These are phyloP conservation scores for Malus hybrid DNA, from an alignment of 331 rosid genomes.

Conservation along the genomic window DNA sequence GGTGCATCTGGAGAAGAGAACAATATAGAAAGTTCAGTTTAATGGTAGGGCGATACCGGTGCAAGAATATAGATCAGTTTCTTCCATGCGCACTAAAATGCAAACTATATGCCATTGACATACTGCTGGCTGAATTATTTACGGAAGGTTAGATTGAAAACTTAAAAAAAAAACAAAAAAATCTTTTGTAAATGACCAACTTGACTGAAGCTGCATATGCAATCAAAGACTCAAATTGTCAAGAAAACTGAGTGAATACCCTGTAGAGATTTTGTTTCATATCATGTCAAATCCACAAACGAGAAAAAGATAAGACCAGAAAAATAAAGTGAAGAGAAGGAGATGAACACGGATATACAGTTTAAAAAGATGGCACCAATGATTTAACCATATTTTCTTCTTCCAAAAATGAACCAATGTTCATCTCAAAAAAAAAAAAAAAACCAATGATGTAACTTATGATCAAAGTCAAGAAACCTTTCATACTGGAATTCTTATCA, in stretches of 20 bases:
- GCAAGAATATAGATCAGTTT: background rate
- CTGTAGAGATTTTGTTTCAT: background rate
- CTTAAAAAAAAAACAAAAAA: no score
- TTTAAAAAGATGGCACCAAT: background rate
- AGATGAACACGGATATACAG: background rate
- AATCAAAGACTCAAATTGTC: background rate
- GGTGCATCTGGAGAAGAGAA: constrained; percentile 53
- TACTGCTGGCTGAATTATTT: background rate
- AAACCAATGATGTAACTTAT: background rate
- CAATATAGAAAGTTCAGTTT: constrained; percentile 14
- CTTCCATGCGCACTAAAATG: background rate
- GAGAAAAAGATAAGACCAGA: background rate
- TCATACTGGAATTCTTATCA: background rate
- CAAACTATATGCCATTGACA: background rate
- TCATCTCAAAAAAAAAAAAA: background rate
- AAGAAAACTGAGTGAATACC: background rate
- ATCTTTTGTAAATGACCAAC: background rate
- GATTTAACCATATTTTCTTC: background rate
- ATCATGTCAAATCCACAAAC: background rate
- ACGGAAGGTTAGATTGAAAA: background rate
- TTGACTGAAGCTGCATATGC: background rate
- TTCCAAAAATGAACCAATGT: background rate
- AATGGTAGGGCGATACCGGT: background rate
- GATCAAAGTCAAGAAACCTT: background rate
- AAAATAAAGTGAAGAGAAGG: background rate